Evolutionary conservation across 345 rosid species (phyloP), one percentile per base, ranked within the genome.

Genomic region (Trapa incisa): DNA sequence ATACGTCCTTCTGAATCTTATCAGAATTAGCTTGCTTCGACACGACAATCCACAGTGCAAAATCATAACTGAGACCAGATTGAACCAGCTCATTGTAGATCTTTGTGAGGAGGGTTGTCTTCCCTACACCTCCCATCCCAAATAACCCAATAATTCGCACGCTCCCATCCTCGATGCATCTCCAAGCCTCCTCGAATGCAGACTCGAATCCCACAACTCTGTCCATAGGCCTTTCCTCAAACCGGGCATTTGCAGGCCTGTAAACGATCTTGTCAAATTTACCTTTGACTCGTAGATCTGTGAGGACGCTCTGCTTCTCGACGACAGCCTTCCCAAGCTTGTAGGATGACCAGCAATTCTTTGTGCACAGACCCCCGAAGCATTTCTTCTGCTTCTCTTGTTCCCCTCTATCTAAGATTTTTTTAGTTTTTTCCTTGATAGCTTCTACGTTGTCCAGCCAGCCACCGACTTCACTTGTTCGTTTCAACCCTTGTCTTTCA

Each of bases 41-140:
- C 17, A 65, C 79, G 11, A 47, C 42, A 0, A 70, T 65, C 76
- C 71, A 72, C 8, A 75, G 65, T 35, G 67, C 58, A 2, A 64
- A 50, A 41, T 72, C 66, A 9, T 71, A 78, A 4, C 47, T 12
- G n/a, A 5, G 47, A 8, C 22, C 36, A 5, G 42, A 17, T 5
- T 6, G 37, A 9, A 45, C 62, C 3, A 78, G 54, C 1, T 62
- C 33, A 10, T 67, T 70, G 58, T 65, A 61, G 39, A 78, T 47
- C 48, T 66, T 22, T 13, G 62, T 70, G 63, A 78, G 14, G 17
- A 71, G 67, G 61, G 76, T 64, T 17, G 72, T 75, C 69, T 68
- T 75, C 43, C 78, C 74, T 29, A 61, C 70, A 5, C 75, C 74
- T 15, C 74, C 75, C 43, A 64, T 47, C 37, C 75, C 79, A n/a